Base-by-base conservation (phyloP, 225 moss, liverwort and hornwort species). In the Thuidium tamariscinum region DNA sequence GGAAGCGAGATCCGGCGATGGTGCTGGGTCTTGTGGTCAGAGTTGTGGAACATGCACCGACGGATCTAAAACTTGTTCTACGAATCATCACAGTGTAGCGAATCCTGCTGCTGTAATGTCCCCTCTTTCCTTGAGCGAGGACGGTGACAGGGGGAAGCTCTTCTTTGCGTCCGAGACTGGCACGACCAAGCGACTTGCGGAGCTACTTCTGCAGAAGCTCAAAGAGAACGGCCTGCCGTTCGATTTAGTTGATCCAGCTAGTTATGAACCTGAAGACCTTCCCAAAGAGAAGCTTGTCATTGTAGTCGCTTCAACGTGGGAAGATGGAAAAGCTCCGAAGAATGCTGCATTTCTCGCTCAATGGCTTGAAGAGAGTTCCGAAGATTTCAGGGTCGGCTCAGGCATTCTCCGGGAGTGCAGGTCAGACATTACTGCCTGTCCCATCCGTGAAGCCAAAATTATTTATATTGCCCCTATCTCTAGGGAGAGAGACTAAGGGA, bases 281-380 rank as follows among this genome's bases (percentile, higher is more conserved):
- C 86, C 92, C 4, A 97, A 94, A 82, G 98, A 99, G 92, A 97
- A 83, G 74, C 84, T 94, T 82, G 91, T 97, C 15, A 30, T 99
- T 23, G 79, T 97, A 39, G 80, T 99, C 70, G 90, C 94, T 30
- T 94, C 97, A 84, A 97, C 97, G 27, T 97, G 96, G 98, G 88
- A 87, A 72, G 94, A 95, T 81, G 98, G 98, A 52, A 92, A 88
- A 81, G 92, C 95, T 69, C 97, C 97, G 21, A 90, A 89, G 72
- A 96, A 95, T 85, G 97, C 97, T 79, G 92, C 92, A 2, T 99
- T 93, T 89, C 93, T 99, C 48, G 92, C 89, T n/a, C 97, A 93
- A 71, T 99, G 98, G 98, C 91, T 99, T 60, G 97, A 94, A 66
- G 98, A 99, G 91, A 99, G 98, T 78, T 94, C 98, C 19, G 93